These are phyloP conservation scores for Heterobasidion parviporum DNA, from an alignment of 1,284 basidiomycete genomes.

Conservation along the genomic window DNA sequence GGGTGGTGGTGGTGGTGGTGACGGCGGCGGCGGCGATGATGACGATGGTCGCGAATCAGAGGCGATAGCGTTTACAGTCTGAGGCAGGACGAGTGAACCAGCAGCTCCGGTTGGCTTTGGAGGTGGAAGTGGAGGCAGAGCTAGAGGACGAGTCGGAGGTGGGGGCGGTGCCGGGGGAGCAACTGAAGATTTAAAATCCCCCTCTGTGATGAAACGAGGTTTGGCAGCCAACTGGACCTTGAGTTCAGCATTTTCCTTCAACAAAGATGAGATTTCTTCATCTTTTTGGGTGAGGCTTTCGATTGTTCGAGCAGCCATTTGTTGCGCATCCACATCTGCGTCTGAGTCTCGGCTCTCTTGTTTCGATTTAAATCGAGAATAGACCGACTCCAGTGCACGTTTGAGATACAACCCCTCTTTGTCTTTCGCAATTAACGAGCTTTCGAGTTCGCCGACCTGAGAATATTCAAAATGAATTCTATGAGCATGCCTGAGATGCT, in stretches of 20 bases:
- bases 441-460: conserved; percentile 36
- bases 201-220: conserved; percentile 50
- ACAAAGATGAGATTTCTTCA: conserved; percentile 50
- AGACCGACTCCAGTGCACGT: conserved; percentile 78
- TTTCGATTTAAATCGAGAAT: conserved; percentile 60
- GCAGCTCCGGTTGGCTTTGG: conserved; percentile 7
- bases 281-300: conserved; percentile 69
- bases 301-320: conserved; percentile 66
- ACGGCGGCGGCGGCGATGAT: conserved; percentile 7
- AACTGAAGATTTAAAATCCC: conserved; percentile 62
- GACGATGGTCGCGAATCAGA: not conserved
- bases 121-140: conserved; percentile 12
- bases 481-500: conserved; percentile 2
- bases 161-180: conserved; percentile 48
- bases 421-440: conserved; percentile 42
- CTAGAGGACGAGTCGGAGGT: conserved; percentile 17
- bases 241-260: conserved; percentile 43
- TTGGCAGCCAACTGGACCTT: conserved; percentile 42
- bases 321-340: conserved; percentile 56
- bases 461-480: not conserved
- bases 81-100: not conserved
- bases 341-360: conserved; percentile 31
- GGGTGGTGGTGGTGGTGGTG: conserved; percentile 11
- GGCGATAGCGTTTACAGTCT: not conserved
- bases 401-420: conserved; percentile 76